Conservation (phyloP, 1,284 basidiomycete species). For the Abortiporus biennis region DNA sequence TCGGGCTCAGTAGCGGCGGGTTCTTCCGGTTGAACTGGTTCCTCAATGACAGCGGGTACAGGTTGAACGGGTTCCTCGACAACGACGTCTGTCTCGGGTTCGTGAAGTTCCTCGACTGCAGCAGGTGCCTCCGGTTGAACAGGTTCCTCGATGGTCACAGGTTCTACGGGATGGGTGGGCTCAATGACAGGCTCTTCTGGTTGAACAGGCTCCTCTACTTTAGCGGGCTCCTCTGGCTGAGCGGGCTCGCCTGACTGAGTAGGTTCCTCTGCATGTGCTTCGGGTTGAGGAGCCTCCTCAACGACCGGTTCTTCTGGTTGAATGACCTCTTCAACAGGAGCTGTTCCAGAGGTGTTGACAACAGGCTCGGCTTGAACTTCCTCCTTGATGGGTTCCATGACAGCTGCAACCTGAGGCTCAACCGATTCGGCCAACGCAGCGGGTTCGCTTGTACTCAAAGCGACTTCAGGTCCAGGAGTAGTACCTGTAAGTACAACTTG, state of each 20-base stretch:
- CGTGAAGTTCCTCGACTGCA: neutral
- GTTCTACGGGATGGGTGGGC: neutral
- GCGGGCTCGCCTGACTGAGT: neutral
- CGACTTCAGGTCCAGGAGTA: constrained; percentile 32
- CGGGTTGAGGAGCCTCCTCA: neutral
- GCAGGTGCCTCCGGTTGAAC: neutral
- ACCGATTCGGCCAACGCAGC: constrained; percentile 17
- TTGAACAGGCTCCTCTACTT: neutral
- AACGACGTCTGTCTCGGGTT: neutral
- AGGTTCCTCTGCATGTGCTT: neutral
- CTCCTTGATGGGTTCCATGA: constrained; percentile 3
- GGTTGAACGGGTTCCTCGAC: neutral
- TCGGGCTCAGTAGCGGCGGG: constrained; percentile 5
- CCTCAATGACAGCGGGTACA: neutral
- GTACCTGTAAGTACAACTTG: constrained; percentile 28
- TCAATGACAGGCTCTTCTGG: neutral
- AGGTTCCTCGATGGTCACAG: neutral
- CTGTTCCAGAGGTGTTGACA: neutral
- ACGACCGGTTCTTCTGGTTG: neutral
- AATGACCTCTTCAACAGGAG: neutral
- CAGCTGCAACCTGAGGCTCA: constrained; percentile 9
- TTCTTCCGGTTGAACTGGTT: constrained; percentile 5
- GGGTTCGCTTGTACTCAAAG: constrained; percentile 24
- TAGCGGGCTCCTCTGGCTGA: neutral
- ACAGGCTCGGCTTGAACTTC: neutral